phyloP scores from a whole-genome alignment of 352 stramenopile genomes.

The Globisporangium mamillatum region DNA sequence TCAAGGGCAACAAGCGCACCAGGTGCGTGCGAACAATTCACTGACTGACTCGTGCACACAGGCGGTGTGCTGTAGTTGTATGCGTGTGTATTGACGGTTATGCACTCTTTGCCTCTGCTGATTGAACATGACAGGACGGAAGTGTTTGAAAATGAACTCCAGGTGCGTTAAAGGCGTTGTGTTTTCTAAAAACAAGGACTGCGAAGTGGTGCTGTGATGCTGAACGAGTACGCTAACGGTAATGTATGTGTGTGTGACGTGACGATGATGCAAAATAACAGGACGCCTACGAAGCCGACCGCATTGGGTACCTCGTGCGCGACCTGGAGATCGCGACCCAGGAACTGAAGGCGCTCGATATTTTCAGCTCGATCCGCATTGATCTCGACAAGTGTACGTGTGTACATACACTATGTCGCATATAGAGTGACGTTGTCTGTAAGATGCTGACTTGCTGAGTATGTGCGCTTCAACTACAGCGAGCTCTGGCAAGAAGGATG shows the following conservation, averaged over 20 bases:
- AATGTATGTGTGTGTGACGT: background rate
- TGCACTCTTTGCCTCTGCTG: background rate
- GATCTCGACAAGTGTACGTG: constrained; percentile 67
- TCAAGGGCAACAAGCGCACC: constrained; percentile 86
- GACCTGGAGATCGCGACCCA: constrained; percentile 58
- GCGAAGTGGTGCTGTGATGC: too few species aligned
- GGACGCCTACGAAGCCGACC: constrained; percentile 60
- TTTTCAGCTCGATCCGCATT: constrained; percentile 84
- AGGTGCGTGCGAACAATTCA: constrained; percentile 40
- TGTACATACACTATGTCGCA: background rate
- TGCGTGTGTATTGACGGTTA: background rate
- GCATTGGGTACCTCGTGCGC: constrained; percentile 61
- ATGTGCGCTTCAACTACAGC: constrained; percentile 24
- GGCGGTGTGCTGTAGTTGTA: too few species aligned
- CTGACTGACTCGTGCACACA: background rate
- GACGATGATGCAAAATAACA: constrained; percentile 10
- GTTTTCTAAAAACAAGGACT: background rate
- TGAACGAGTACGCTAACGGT: background rate
- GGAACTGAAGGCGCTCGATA: constrained; percentile 73
- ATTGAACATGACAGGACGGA: constrained; percentile 38
- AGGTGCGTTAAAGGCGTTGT: constrained; percentile 30
- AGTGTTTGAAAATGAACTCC: constrained; percentile 86
- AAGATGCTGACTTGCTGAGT: background rate
- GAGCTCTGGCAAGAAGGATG: constrained; percentile 62
- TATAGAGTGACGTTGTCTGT: too few species aligned